Evolutionary conservation across 441 rosid genomes (phyloP), one percentile per base, ranked within the genome.

Genomic region (Adansonia rubrostipa): DNA sequence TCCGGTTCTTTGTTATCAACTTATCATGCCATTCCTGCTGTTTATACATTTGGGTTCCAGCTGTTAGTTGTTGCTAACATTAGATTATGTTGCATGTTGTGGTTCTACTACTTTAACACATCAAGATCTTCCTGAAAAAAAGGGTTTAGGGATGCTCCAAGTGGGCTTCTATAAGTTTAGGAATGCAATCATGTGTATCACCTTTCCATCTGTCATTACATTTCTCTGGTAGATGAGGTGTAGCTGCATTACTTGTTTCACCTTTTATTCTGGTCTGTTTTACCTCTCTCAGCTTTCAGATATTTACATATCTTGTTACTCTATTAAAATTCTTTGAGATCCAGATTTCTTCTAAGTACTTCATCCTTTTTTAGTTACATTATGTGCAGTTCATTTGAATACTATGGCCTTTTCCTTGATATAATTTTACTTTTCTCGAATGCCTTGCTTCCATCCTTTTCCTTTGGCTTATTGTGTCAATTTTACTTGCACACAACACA

Each of bases 21-120:
- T 62, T 62, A 1, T 77, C 63, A 28, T 69, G 9, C 75, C 65
- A 64, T 71, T 70, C 74, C 53, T 51, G 44, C 69, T 58, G 50
- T 79, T 65, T 62, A 54, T 51, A 72, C 53, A 51, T 78, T 44
- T 75, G 44, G 28, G 40, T 66, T 65, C 51, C 70, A 54, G 50
- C 64, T 17, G 24, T 33, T 5, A 54, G 69, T 6, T 17, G 60
- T 17, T 74, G 47, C 70, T 15, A 47, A 11, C 36, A 65, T 64
- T 51, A 63, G 53, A 42, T 45, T 28, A 15, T 63, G 22, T 24
- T 42, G 9, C 14, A 58, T 20, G 4, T 44, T 11, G 9, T 40
- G 50, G 53, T 58, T 57, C 28, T 20, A 71, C 65, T 58, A 15
- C 9, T 54, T 36, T 17, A 74, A 20, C 64, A 9, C 10, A 50